These are phyloP conservation scores for Ophioceras dolichostomum DNA, from an alignment of 2,329 filamentous ascomycete genomes.

Conservation along the genomic window DNA sequence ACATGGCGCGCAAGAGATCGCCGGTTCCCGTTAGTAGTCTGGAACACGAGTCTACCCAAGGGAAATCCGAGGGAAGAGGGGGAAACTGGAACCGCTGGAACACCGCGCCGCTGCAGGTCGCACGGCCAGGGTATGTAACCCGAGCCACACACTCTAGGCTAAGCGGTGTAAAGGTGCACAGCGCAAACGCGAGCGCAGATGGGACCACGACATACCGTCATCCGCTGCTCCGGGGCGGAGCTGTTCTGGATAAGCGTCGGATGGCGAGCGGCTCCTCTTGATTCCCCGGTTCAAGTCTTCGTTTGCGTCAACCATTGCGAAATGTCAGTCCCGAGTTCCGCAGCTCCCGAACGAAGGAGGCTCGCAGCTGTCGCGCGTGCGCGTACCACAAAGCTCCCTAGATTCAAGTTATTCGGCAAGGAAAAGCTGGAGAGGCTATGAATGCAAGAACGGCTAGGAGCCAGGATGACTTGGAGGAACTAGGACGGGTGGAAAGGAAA, in stretches of 20 bases:
- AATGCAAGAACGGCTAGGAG: too few species aligned
- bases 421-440: too few species aligned
- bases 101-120: conserved; percentile 14
- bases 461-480: too few species aligned
- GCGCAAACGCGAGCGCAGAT: conserved; percentile 16
- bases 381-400: too few species aligned
- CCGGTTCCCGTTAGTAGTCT: too few species aligned
- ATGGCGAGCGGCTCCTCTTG: conserved; percentile 71
- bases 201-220: conserved; percentile 54
- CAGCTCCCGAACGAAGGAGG: not conserved
- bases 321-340: conserved; percentile 1
- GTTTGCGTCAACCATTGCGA: not conserved
- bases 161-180: conserved; percentile 2
- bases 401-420: too few species aligned
- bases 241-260: conserved; percentile 48
- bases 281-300: conserved; percentile 41
- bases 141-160: conserved; percentile 4
- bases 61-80: too few species aligned
- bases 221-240: conserved; percentile 43
- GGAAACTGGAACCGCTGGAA: conserved; percentile 5
- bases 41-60: too few species aligned
- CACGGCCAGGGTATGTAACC: conserved; percentile 19
- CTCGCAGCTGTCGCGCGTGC: too few species aligned
- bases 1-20: too few species aligned
- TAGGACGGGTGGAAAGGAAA: too few species aligned